Percentiles rank a stretch among this genome's conserved stretches.
Conservation (phyloP, 768 basidiomycete species). For the Lyophyllum semitale region DNA sequence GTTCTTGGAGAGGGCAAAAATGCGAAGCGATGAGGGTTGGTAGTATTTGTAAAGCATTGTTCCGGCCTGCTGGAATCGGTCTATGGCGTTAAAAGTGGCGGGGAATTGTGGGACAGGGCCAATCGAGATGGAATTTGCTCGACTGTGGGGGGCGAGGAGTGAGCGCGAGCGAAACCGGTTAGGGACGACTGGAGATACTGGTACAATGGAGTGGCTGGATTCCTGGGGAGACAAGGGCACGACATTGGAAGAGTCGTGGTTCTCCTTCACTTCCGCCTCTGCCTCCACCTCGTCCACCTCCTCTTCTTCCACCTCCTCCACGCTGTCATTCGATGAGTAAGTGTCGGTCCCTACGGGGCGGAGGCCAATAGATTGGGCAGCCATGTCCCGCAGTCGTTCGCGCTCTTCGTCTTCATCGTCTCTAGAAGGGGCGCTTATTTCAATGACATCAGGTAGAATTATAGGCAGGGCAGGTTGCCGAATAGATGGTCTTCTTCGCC, state of each 20-base stretch:
- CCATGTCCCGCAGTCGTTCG: conserved; percentile 71
- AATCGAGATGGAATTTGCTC: conserved; percentile 37
- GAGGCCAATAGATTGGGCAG: conserved; percentile 77
- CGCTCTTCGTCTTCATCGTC: conserved; percentile 75
- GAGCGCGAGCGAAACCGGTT: conserved; percentile 42
- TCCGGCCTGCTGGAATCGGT: conserved; percentile 52
- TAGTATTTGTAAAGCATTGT: conserved; percentile 68
- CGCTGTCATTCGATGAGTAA: conserved; percentile 33
- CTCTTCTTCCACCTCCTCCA: conserved; percentile 39
- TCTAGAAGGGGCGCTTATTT: conserved; percentile 56
- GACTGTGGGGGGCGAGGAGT: conserved; percentile 34
- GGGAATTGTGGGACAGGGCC: conserved; percentile 62
- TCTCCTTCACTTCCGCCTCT: conserved; percentile 16
- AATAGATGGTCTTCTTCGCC: conserved; percentile 42
- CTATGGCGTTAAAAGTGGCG: conserved; percentile 51
- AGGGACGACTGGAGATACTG: conserved; percentile 21
- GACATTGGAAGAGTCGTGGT: conserved; percentile 5
- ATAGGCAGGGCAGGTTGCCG: conserved; percentile 40
- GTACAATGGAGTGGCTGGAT: conserved; percentile 34
- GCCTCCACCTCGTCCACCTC: conserved; percentile 27
- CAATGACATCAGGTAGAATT: conserved; percentile 70
- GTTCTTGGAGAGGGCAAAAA: conserved; percentile 71
- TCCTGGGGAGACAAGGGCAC: conserved; percentile 27
- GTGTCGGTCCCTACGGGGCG: conserved; percentile 48
- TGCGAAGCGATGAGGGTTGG: conserved; percentile 66